Percentiles rank a stretch among this genome's conserved stretches.
These are phyloP conservation scores for Yamadazyma conglobata DNA, from an alignment of 1,139 yeast species.

Conservation along the genomic window DNA sequence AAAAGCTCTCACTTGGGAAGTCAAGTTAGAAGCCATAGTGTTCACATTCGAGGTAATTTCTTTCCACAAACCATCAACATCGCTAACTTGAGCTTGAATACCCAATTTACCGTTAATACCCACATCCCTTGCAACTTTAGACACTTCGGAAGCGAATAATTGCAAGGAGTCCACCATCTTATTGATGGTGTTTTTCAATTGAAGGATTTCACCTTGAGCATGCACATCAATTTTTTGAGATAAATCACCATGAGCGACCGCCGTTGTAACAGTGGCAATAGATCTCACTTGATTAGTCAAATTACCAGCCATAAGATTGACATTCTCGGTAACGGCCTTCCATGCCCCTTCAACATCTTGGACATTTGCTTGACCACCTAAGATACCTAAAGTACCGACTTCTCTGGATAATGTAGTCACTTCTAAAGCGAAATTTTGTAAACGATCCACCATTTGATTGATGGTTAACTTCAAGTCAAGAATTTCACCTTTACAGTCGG, in stretches of 20 bases:
- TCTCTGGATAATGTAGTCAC: constrained; percentile 84
- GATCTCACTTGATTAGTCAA: constrained; percentile 86
- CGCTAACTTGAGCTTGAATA: constrained; percentile 86
- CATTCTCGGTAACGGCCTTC: constrained; percentile 89
- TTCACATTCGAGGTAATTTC: constrained; percentile 91
- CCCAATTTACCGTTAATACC: constrained; percentile 92
- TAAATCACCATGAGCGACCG: constrained; percentile 88
- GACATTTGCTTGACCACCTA: constrained; percentile 90
- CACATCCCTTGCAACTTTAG: constrained; percentile 87
- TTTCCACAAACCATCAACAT: constrained; percentile 89
- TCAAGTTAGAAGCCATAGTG: constrained; percentile 87
- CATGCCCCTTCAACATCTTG: constrained; percentile 93
- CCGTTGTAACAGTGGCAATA: constrained; percentile 87
- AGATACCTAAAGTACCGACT: constrained; percentile 85
- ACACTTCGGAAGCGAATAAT: constrained; percentile 83
- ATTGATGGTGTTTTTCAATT: constrained; percentile 74
- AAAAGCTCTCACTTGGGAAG: constrained; percentile 89
- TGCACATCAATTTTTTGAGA: constrained; percentile 85
- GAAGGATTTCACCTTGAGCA: constrained; percentile 83
- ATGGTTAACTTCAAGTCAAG: constrained; percentile 77
- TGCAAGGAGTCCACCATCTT: constrained; percentile 91
- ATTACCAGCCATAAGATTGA: constrained; percentile 86
- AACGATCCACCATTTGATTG: constrained; percentile 82
- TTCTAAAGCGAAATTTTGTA: constrained; percentile 84
- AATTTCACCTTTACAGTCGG: constrained; percentile 87